These are phyloP conservation scores for Boletellus sp. DNA, from an alignment of 768 basidiomycete genomes.

Conservation along the genomic window DNA sequence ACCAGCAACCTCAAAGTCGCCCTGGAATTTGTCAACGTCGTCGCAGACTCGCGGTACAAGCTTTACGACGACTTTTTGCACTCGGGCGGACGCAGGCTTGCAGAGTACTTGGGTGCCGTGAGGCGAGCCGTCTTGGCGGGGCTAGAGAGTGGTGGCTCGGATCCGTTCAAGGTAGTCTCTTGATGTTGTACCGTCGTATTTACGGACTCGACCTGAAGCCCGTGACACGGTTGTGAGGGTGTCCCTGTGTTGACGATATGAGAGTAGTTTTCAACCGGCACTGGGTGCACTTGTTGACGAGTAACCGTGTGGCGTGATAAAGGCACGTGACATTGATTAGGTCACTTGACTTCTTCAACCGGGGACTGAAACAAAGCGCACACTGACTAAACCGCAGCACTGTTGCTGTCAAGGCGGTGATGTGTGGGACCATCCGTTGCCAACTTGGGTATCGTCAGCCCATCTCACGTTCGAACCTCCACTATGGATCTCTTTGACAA, in stretches of 20 bases:
- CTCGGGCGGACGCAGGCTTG: conserved; percentile 55
- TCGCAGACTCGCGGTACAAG: conserved; percentile 84
- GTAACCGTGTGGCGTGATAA: not conserved
- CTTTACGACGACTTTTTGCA: conserved; percentile 80
- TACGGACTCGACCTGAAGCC: conserved; percentile 1
- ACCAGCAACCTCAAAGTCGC: conserved; percentile 72
- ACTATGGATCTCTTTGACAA: conserved; percentile 42
- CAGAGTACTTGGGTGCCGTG: conserved; percentile 72
- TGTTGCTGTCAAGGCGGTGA: not conserved
- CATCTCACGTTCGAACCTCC: conserved; percentile 2
- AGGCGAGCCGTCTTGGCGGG: conserved; percentile 68
- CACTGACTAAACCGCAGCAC: too few species aligned
- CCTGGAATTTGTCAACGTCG: conserved; percentile 73
- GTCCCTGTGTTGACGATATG: not conserved
- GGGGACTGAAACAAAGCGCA: too few species aligned
- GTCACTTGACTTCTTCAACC: too few species aligned
- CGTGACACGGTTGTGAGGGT: not conserved
- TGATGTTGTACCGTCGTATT: conserved; percentile 7
- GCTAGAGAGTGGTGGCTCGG: conserved; percentile 71
- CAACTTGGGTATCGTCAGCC: not conserved
- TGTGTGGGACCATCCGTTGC: not conserved
- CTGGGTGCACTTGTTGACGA: not conserved
- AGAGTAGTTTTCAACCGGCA: not conserved
- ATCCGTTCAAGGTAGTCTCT: conserved; percentile 57
- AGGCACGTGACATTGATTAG: too few species aligned